These are phyloP conservation scores for Castanea mollissima DNA, from an alignment of 306 rosid species.

Conservation along the genomic window DNA sequence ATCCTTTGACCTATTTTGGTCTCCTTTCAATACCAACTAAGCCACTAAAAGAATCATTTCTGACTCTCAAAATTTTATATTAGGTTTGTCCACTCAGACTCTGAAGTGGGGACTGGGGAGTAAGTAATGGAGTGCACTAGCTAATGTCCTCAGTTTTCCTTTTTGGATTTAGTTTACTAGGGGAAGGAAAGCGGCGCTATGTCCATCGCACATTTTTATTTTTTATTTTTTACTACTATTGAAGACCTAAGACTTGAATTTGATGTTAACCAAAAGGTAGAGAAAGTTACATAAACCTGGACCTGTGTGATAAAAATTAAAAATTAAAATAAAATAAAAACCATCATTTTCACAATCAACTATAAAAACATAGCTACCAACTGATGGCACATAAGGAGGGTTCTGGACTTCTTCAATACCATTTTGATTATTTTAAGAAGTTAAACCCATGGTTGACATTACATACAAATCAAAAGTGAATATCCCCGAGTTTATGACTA, in stretches of 20 bases:
- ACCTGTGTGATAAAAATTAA: not conserved
- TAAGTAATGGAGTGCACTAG: slow-evolving; percentile 7
- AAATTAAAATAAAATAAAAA: not conserved
- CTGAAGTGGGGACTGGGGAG: slow-evolving; percentile 36
- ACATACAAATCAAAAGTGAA: not conserved
- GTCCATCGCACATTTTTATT: not conserved
- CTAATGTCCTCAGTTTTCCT: slow-evolving; percentile 32
- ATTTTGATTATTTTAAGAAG: not conserved
- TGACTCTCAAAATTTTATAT: not conserved
- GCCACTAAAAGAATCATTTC: not conserved
- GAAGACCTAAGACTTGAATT: not conserved
- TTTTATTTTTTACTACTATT: not conserved
- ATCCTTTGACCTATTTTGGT: slow-evolving; percentile 2
- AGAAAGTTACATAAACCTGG: not conserved
- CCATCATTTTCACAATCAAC: not conserved
- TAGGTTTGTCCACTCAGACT: not conserved
- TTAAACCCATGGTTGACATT: not conserved
- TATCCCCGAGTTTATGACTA: not conserved
- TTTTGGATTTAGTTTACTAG: slow-evolving; percentile 3
- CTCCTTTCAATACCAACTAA: slow-evolving; percentile 11
- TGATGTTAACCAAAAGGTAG: not conserved
- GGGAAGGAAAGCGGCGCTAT: not conserved
- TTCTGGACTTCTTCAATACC: not conserved
- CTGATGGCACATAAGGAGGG: no score
- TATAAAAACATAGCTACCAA: no score